Base-by-base conservation (phyloP, 2,329 filamentous ascomycete species). In the Aspergillus uvarum region DNA sequence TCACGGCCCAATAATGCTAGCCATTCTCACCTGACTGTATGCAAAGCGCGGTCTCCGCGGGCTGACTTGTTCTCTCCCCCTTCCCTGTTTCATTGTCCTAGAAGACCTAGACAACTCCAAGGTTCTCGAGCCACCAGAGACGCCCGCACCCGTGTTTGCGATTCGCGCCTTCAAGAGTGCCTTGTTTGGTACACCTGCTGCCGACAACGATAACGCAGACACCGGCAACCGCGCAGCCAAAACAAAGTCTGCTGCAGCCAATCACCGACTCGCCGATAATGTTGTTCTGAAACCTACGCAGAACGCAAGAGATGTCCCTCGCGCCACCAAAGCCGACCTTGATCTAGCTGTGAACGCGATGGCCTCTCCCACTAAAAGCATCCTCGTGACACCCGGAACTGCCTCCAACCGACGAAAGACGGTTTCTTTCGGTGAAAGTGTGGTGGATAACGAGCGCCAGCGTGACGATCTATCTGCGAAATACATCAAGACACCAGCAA, bases 91-190 rank as follows among this genome's bases (percentile, higher is more conserved):
- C 38, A 16, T 44, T 19, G n/a, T 19, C 38, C 5, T 8, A 44
- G 38, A 44, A 12, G 6, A 44, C 14, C 49, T 51, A 76, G 74
- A 73, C 61, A 68, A 71, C 63, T 88, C 77, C 82, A 86, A 73
- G 82, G 82, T 72, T 60, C 69, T 82, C 60, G 85, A 87, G 47
- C 77, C 82, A 6, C 86, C 85, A 53, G 85, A 87, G 65, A 89
- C 87, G 1, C 87, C 87, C 8, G 87, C 86, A 51, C 86, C 86
- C 51, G 80, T 88, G 22, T 89, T 89, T 70, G 86, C 86, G 19
- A 83, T 87, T 58, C 86, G 87, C 68, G 87, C 87, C 16, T 87
- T 89, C 74, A 87, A 85, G 67, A 85, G 86, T 62, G 84, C 85
- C 48, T 74, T 89, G 58, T 88, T 87, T 74, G 86, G 86, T 26